Evolutionary conservation across 2,329 filamentous ascomycete genomes (phyloP).

Genomic region (Diatrype stigma): DNA sequence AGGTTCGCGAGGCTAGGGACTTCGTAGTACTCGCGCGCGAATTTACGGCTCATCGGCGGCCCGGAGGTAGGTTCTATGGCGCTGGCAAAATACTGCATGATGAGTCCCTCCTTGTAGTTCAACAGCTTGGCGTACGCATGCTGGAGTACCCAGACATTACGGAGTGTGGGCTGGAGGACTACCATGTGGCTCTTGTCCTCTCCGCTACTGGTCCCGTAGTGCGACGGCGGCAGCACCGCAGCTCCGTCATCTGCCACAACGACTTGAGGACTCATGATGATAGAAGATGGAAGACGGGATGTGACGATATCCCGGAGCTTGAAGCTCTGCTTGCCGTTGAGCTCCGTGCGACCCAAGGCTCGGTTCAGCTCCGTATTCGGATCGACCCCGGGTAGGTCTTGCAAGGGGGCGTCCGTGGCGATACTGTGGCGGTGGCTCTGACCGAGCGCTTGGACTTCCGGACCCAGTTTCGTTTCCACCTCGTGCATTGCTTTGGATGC

Average conservation of each 20-base stretch:
- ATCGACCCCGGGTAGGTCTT: conserved; percentile 8
- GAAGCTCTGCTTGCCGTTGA: conserved; percentile 6
- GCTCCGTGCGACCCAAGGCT: conserved; percentile 1
- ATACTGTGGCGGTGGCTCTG: background rate
- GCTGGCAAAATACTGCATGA: conserved; percentile 7
- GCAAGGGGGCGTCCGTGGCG: background rate
- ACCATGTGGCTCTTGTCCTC: background rate
- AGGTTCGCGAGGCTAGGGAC: conserved; percentile 6
- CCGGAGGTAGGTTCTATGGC: background rate
- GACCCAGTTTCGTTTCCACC: conserved; percentile 5
- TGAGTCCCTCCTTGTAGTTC: conserved; percentile 11
- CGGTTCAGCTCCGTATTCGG: conserved; percentile 6
- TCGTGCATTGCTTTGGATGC: conserved; percentile 8
- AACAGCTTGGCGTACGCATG: conserved; percentile 12
- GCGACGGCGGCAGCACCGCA: background rate
- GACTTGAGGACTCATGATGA: conserved; percentile 2
- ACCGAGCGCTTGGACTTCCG: background rate
- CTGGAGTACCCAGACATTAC: conserved; percentile 15
- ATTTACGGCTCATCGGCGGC: conserved; percentile 4
- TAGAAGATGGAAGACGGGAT: background rate
- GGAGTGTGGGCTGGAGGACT: conserved; percentile 10
- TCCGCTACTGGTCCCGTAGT: background rate
- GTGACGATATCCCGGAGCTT: conserved; percentile 10
- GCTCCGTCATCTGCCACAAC: conserved; percentile 2
- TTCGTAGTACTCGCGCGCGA: conserved; percentile 16